Percentiles rank a stretch among this genome's conserved stretches.
Conservation (phyloP, 1,284 basidiomycete species). For the Kwoniella shivajii region DNA sequence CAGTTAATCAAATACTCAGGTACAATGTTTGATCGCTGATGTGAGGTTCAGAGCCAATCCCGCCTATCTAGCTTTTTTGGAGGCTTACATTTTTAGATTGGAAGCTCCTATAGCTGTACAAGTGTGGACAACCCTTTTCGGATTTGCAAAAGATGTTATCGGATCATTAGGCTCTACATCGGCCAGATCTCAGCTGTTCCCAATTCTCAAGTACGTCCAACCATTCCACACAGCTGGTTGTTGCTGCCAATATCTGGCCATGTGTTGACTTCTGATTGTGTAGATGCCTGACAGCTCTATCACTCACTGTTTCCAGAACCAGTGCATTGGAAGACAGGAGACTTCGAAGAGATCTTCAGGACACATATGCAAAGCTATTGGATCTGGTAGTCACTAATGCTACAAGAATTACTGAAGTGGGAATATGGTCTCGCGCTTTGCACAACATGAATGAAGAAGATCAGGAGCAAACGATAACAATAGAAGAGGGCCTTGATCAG, state of each 20-base stretch:
- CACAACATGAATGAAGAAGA: conserved; percentile 2
- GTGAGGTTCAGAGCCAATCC: conserved; percentile 56
- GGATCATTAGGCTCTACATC: conserved; percentile 63
- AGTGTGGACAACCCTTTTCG: conserved; percentile 80
- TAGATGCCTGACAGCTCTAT: conserved; percentile 77
- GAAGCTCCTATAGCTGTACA: conserved; percentile 89
- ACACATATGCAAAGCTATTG: conserved; percentile 80
- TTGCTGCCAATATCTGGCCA: neutral
- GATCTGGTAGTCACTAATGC: conserved; percentile 77
- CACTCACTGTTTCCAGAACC: conserved; percentile 79
- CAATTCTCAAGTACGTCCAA: conserved; percentile 65
- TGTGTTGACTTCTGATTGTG: conserved; percentile 1
- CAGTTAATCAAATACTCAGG: conserved; percentile 45
- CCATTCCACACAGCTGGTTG: conserved; percentile 15
- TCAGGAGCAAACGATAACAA: conserved; percentile 9
- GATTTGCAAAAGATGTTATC: conserved; percentile 77
- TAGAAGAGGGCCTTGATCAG: conserved; percentile 5
- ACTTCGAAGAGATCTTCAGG: conserved; percentile 88
- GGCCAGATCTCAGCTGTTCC: conserved; percentile 67
- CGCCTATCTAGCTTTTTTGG: conserved; percentile 66
- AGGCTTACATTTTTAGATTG: conserved; percentile 78
- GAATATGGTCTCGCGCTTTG: conserved; percentile 22
- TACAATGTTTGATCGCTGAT: conserved; percentile 42
- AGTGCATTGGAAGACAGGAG: conserved; percentile 86
- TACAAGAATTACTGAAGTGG: conserved; percentile 65